Evolutionary conservation across 1,139 yeast genomes (phyloP).

Genomic region (Suhomyces chickasaworum): DNA sequence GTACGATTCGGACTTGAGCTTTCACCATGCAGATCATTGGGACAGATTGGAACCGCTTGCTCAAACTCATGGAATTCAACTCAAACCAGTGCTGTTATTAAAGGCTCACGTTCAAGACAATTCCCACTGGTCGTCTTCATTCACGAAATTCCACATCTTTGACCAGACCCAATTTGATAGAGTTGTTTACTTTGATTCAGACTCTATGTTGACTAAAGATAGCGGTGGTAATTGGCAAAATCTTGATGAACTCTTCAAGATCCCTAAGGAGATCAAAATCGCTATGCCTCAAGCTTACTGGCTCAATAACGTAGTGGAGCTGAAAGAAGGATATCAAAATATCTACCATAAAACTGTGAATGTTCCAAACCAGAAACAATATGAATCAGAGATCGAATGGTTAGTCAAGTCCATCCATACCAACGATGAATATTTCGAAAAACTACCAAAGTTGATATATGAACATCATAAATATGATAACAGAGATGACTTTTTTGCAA

Average conservation of each 20-base stretch:
- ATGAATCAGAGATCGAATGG: conserved; percentile 8
- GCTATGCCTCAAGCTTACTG: conserved; percentile 46
- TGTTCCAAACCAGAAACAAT: conserved; percentile 18
- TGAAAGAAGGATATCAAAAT: conserved; percentile 12
- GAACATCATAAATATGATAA: conserved; percentile 36
- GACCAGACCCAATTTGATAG: conserved; percentile 47
- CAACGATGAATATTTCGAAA: conserved; percentile 8
- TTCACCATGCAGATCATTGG: conserved; percentile 15
- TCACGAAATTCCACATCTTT: conserved; percentile 58
- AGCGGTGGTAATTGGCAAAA: conserved; percentile 17
- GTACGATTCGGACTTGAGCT: conserved; percentile 23
- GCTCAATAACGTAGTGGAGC: conserved; percentile 25
- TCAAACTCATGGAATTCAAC: conserved; percentile 17
- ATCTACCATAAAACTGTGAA: conserved; percentile 19
- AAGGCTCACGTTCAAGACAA: conserved; percentile 20
- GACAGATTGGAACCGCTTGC: conserved; percentile 13
- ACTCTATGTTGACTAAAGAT: conserved; percentile 34
- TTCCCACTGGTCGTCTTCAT: conserved; percentile 51
- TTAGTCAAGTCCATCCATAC: conserved; percentile 11
- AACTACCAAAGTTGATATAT: conserved; percentile 25
- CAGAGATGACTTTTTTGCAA: conserved; percentile 37
- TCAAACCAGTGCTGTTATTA: conserved; percentile 26
- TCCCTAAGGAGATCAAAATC: conserved; percentile 31
- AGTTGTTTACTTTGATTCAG: conserved; percentile 46
- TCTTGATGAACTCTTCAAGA: conserved; percentile 36